Conservation (phyloP, 148 eudicot species). For the Rhododendron williamsianum region DNA sequence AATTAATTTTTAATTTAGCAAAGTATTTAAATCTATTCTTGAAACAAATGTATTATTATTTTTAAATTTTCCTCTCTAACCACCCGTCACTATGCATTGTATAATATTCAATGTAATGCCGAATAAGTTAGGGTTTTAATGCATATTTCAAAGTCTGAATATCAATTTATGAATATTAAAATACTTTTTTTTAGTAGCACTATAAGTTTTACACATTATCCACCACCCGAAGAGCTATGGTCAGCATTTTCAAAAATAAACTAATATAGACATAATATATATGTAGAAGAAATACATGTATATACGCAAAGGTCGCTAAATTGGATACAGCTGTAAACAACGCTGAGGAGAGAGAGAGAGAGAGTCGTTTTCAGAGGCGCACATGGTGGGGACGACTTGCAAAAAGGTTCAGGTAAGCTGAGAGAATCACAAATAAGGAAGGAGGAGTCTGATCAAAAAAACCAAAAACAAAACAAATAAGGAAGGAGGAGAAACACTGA, state of each 20-base stretch:
- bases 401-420: not conserved
- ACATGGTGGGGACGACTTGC: conserved; percentile 3
- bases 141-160: not conserved
- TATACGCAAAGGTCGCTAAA: not conserved
- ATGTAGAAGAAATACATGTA: not conserved
- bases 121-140: not conserved
- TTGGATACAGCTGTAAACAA: conserved; percentile 56
- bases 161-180: not conserved
- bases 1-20: not conserved
- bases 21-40: not conserved
- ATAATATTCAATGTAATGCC: not conserved
- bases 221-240: too few species aligned
- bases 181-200: not conserved
- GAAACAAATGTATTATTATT: too few species aligned
- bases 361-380: conserved; percentile 15
- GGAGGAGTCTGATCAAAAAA: not conserved
- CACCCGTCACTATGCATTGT: not conserved
- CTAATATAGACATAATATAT: not conserved
- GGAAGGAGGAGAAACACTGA: not conserved
- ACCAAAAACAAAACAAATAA: not conserved
- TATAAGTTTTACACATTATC: not conserved
- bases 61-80: not conserved
- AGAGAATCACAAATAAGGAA: not conserved
- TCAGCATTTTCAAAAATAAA: not conserved
- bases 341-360: conserved; percentile 5